Evolutionary conservation across 371 early-diverging fungal genomes (phyloP), one percentile per base, ranked within the genome.

Genomic region (Mucor indicus): DNA sequence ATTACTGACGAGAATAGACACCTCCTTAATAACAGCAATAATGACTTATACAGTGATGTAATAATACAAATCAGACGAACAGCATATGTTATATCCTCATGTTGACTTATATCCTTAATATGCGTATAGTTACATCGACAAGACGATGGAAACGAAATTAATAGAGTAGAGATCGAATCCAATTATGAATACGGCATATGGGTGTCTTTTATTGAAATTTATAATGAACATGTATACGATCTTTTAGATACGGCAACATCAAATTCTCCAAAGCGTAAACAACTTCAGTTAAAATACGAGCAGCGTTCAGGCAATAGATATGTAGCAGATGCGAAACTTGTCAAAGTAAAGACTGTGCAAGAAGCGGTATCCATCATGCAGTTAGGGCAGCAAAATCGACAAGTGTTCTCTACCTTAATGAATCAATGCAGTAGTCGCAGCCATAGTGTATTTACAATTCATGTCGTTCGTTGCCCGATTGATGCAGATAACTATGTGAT

Each of bases 181-280:
- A 71, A 75, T 16, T 83, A 72, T 65, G 79, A 77, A 45, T 89
- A 85, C 55, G 67, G 83, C 16, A 72, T 87, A 12, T 86, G 85
- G 76, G 73, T 86, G 27, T 87, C 88, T 4, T 89, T 83, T 64
- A 75, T 83, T 15, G 93, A 95, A 56, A 77, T 95, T 12, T 91
- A 91, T 57, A 89, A 85, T 38, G 93, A 93, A 58, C 80, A 83
- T 46, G 75, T 92, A 0, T 88, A 82, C 55, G 95, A 95, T 57
- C 69, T 95, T 27, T 60, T 93, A 30, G 37, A 78, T 58, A 16
- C 61, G 53, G 3, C 67, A 67, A 1, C 50, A 60, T n/a, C n/a
- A 19, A 38, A 44, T 8, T n/a, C n/a, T n/a, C n/a, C 50, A 30
- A 67, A 70, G 20, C 65, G 80, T 25, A 70, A 60, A 4, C 48